Evolutionary conservation across 441 rosid species (phyloP).

Genomic region (Rhodomyrtus psidioides): DNA sequence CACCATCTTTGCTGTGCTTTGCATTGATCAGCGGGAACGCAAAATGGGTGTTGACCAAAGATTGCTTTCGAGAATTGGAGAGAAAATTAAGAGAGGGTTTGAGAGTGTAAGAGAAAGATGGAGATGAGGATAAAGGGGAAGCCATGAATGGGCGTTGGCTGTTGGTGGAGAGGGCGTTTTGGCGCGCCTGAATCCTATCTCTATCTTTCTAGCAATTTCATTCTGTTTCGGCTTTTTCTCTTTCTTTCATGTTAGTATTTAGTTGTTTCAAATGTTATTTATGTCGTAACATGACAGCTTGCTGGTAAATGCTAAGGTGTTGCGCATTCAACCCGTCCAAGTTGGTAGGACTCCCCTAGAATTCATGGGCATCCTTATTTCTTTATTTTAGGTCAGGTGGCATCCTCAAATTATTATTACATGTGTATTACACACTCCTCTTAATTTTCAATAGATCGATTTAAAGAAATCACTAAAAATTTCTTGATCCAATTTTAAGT

Average conservation of each 20-base stretch:
- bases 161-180: constrained; percentile 12
- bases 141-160: constrained; percentile 35
- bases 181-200: constrained; percentile 31
- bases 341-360: neutral
- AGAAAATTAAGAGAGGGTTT: constrained; percentile 10
- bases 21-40: constrained; percentile 1
- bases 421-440: accelerated
- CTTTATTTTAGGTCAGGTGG: no score
- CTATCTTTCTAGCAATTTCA: constrained; percentile 18
- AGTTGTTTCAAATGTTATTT: no score
- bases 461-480: neutral
- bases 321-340: neutral
- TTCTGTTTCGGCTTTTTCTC: neutral
- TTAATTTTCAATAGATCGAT: neutral
- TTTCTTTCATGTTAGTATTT: neutral
- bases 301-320: no score
- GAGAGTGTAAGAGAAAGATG: constrained; percentile 16
- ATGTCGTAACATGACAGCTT: no score
- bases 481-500: neutral
- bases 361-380: no score
- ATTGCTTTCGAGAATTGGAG: constrained; percentile 5
- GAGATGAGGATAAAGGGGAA: constrained; percentile 27
- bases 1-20: neutral
- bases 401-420: accelerated
- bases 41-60: constrained; percentile 18